A percentile compares a stretch with the other conserved stretches of the same genome.
Evolutionary conservation across 2,329 filamentous ascomycete species (phyloP).

Genomic region (Cercospora sp.): DNA sequence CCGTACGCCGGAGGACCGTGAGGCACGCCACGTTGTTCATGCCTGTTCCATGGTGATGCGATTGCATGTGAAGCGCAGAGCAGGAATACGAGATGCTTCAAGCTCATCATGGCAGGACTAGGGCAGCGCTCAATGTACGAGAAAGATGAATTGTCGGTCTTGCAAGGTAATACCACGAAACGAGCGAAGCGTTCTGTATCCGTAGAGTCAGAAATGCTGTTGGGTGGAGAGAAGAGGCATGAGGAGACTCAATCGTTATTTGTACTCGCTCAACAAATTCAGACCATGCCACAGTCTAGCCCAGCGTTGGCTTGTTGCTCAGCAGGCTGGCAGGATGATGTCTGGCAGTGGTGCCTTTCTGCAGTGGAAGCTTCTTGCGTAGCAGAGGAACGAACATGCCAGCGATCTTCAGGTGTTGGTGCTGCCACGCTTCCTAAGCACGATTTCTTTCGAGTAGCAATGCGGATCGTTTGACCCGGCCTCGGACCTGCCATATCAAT

Average conservation of each 20-base stretch:
- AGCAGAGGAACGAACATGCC: not conserved
- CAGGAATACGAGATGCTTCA: not conserved
- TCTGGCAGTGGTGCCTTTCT: not conserved
- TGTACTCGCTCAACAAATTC: not conserved
- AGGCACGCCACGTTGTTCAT: not conserved
- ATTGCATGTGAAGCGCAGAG: not conserved
- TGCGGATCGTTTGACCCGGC: not conserved
- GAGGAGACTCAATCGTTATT: not conserved
- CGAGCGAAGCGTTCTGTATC: not conserved
- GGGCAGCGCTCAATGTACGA: not conserved
- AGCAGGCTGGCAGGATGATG: not conserved
- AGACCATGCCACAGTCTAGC: not conserved
- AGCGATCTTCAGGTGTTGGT: not conserved
- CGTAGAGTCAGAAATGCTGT: not conserved
- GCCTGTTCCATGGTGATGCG: slow-evolving; percentile 1
- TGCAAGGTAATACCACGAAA: not conserved
- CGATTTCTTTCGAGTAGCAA: not conserved
- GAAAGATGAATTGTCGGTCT: not conserved
- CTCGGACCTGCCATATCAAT: not conserved
- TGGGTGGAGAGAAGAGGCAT: not conserved
- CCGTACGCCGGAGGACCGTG: not conserved
- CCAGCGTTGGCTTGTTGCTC: not conserved
- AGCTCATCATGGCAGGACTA: not conserved
- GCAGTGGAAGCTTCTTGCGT: not conserved
- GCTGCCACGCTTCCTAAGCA: not conserved